Percentiles rank a stretch among this genome's conserved stretches.
Conservation (phyloP, 495 filamentous ascomycete species). For the Antarctomyces pellizariae region DNA sequence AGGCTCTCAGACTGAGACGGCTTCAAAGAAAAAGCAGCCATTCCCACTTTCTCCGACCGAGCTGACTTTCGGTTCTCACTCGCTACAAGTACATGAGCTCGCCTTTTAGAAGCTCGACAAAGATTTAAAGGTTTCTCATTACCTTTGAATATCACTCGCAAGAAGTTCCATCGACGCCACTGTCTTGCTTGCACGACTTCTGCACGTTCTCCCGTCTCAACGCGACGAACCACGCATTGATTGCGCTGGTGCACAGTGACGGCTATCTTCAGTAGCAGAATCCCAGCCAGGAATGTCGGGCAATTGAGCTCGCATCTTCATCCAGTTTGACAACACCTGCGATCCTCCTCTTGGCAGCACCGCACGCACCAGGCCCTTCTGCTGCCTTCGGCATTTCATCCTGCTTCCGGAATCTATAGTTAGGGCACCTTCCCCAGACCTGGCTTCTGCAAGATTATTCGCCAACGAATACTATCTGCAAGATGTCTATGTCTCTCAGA, state of each 20-base stretch:
- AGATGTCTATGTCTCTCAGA: slow-evolving; percentile 1
- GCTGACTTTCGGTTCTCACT: slow-evolving; percentile 15
- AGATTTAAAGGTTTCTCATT: slow-evolving; percentile 6
- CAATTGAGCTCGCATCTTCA: too few relatives aligned
- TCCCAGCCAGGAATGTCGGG: too few relatives aligned
- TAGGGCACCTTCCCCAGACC: not conserved
- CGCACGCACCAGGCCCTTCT: not conserved
- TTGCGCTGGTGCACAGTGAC: too few relatives aligned
- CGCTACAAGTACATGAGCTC: slow-evolving; percentile 5
- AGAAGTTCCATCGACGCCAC: slow-evolving; percentile 3
- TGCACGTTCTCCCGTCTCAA: not conserved
- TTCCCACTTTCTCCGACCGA: slow-evolving; percentile 12
- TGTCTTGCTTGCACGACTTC: not conserved
- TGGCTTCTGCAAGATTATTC: not conserved
- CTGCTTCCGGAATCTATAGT: not conserved
- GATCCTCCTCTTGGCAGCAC: not conserved
- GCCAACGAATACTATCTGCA: not conserved
- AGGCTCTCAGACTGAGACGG: slow-evolving; percentile 9
- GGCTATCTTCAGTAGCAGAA: too few relatives aligned
- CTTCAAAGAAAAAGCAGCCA: slow-evolving; percentile 11
- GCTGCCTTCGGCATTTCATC: not conserved
- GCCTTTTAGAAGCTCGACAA: slow-evolving; percentile 6
- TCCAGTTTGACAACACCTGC: too few relatives aligned
- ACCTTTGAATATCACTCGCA: slow-evolving; percentile 2
- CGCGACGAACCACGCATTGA: too few relatives aligned